Base-by-base conservation (phyloP, 768 basidiomycete species). In the Mycena chlorophos region DNA sequence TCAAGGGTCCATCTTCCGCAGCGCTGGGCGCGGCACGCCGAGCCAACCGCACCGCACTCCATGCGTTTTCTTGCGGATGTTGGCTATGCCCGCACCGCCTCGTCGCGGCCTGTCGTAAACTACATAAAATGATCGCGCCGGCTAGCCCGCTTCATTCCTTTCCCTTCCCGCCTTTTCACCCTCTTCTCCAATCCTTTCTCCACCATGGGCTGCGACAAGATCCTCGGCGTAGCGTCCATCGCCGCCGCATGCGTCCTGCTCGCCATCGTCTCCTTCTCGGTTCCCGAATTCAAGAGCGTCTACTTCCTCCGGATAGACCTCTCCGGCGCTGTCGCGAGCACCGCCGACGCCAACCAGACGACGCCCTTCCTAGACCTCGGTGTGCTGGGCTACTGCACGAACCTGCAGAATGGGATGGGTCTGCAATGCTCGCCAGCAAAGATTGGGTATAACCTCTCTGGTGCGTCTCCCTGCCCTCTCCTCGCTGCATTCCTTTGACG, bases 401-500 rank as follows among this genome's bases (percentile, higher is more conserved):
- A 75, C 23, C 60, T 80, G 23, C 63, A 58, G 12, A 66, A 74
- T 20, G 58, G 58, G 6, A 23, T 60, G 23, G 67, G 72, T 6
- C 74, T 71, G 12, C 81, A 72, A 12, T 90, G 88, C 68, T 80
- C 81, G 1, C 79, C 75, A n/a, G 76, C 85, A 0, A 76, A 75
- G 12, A 73, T 90, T 3, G 88, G 88, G 10, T 90, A 89, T 63
- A 64, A 82, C 46, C 79, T 90, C 48, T 70, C 86, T 87, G 65
- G 69, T 82, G 74, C 26, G 49, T 49, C 52, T 23, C 42, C 16
- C 42, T n/a, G 12, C 37, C 10, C 27, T 28, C 34, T 20, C 19
- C 1, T 46, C 14, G 37, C 2, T 16, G 25, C 27, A 13, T 39
- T 43, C 40, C 2, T 14, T 34, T 34, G 58, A 56, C 56, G 47